These are phyloP conservation scores for Colletotrichum kahawae DNA, from an alignment of 2,329 filamentous ascomycete species.

Conservation along the genomic window DNA sequence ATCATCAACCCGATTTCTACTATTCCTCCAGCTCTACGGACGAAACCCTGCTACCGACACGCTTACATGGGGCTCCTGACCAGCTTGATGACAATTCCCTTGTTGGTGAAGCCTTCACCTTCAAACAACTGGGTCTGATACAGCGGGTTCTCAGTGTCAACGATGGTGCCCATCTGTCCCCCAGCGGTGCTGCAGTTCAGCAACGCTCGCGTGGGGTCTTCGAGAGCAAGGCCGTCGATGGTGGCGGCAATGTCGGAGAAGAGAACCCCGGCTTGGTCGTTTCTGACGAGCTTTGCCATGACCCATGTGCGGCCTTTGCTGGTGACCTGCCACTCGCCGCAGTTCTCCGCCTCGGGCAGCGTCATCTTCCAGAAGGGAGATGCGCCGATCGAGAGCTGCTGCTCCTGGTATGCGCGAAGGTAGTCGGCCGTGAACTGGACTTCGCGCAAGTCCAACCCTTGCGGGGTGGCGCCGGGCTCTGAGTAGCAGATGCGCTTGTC, in stretches of 20 bases:
- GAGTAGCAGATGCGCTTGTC: neutral
- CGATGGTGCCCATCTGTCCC: neutral
- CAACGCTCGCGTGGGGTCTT: neutral
- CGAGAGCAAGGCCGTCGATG: neutral
- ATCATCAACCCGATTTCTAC: neutral
- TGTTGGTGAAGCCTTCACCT: neutral
- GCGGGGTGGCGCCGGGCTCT: neutral
- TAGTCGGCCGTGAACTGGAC: neutral
- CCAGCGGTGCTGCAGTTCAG: neutral
- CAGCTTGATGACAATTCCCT: neutral
- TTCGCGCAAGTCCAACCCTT: neutral
- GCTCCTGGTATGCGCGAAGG: neutral
- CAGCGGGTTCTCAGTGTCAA: neutral
- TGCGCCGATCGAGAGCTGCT: neutral
- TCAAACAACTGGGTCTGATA: neutral
- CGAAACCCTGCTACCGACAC: neutral
- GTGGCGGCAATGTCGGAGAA: neutral
- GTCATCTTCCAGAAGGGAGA: neutral
- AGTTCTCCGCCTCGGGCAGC: neutral
- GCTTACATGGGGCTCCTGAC: neutral
- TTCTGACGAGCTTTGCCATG: neutral
- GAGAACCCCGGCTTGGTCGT: neutral
- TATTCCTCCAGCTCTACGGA: neutral
- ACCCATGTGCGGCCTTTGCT: neutral
- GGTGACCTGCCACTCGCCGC: constrained; percentile 5